A percentile compares a stretch with the other conserved stretches of the same genome.
Conservation (phyloP, 169 alveolate species). For the Babesia bigemina region DNA sequence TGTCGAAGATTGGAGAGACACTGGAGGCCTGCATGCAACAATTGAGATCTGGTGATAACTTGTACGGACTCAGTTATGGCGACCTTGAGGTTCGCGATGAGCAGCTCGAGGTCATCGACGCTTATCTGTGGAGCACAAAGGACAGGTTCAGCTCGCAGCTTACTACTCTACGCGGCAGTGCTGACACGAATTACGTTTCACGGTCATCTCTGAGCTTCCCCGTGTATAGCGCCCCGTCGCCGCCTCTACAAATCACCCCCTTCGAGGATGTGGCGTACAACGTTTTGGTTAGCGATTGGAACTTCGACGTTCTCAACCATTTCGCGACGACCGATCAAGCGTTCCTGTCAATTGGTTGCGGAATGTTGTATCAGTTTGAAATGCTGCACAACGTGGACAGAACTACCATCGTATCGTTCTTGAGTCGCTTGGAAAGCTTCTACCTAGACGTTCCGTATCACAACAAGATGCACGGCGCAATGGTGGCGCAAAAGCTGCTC, state of each 20-base stretch:
- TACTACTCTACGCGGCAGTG: not conserved
- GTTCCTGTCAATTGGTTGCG: constrained; percentile 52
- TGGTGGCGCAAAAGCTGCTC: constrained; percentile 77
- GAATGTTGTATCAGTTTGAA: constrained; percentile 20
- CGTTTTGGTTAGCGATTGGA: constrained; percentile 65
- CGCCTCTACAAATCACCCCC: not conserved
- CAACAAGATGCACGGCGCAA: constrained; percentile 75
- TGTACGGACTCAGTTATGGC: constrained; percentile 14
- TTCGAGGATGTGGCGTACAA: constrained; percentile 1
- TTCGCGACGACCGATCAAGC: constrained; percentile 50
- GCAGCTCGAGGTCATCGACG: constrained; percentile 45
- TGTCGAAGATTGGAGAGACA: not conserved
- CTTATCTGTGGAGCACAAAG: constrained; percentile 25
- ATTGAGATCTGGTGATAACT: constrained; percentile 3
- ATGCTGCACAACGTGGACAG: constrained; percentile 24
- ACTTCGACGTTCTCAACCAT: constrained; percentile 69
- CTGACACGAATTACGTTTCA: not conserved
- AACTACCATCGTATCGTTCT: constrained; percentile 41
- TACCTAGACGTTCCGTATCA: constrained; percentile 77
- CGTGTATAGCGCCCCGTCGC: not conserved
- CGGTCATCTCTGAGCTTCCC: not conserved
- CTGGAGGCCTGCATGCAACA: constrained; percentile 21
- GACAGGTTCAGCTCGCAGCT: constrained; percentile 10
- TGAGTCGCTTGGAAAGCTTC: constrained; percentile 66
- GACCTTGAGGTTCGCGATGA: constrained; percentile 14